phyloP scores from a whole-genome alignment of 2,329 filamentous ascomycete genomes.

The Decorospora gaudefroyi region DNA sequence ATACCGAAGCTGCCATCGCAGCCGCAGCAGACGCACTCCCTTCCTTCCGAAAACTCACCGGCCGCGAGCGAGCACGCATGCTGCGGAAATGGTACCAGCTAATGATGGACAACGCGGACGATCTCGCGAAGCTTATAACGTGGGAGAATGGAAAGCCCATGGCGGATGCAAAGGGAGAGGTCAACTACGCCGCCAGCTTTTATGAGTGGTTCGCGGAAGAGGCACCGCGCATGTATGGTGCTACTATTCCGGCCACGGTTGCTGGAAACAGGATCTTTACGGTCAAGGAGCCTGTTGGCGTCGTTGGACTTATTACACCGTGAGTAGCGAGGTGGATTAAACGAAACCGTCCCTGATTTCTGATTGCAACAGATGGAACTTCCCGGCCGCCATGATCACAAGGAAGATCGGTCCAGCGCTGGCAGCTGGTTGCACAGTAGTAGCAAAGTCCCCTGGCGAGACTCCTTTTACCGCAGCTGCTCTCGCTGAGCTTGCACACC shows the following conservation, averaged over 20 bases:
- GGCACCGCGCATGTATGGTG: slow-evolving; percentile 57
- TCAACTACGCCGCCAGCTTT: slow-evolving; percentile 48
- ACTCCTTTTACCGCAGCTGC: slow-evolving; percentile 91
- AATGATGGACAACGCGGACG: slow-evolving; percentile 76
- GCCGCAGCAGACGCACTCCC: slow-evolving; percentile 79
- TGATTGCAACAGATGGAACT: slow-evolving; percentile 71
- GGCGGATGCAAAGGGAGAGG: slow-evolving; percentile 54
- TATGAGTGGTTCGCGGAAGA: slow-evolving; percentile 51
- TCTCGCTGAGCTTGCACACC: slow-evolving; percentile 79
- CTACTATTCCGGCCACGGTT: slow-evolving; percentile 71
- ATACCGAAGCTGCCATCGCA: slow-evolving; percentile 79
- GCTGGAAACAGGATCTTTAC: slow-evolving; percentile 76
- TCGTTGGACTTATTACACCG: slow-evolving; percentile 81
- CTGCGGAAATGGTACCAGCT: slow-evolving; percentile 82
- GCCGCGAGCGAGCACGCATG: slow-evolving; percentile 73
- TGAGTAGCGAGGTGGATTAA: slow-evolving; percentile 35
- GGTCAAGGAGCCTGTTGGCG: slow-evolving; percentile 80
- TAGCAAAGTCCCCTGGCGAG: slow-evolving; percentile 88
- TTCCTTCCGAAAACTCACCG: slow-evolving; percentile 71
- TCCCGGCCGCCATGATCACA: slow-evolving; percentile 60
- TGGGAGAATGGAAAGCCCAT: slow-evolving; percentile 89
- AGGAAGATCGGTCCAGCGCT: slow-evolving; percentile 66
- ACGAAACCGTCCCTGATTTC: slow-evolving; percentile 7
- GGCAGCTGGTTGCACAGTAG: slow-evolving; percentile 93
- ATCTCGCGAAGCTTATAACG: slow-evolving; percentile 80